Conservation (phyloP, 352 stramenopile genomes). For the Phytophthora melonis region DNA sequence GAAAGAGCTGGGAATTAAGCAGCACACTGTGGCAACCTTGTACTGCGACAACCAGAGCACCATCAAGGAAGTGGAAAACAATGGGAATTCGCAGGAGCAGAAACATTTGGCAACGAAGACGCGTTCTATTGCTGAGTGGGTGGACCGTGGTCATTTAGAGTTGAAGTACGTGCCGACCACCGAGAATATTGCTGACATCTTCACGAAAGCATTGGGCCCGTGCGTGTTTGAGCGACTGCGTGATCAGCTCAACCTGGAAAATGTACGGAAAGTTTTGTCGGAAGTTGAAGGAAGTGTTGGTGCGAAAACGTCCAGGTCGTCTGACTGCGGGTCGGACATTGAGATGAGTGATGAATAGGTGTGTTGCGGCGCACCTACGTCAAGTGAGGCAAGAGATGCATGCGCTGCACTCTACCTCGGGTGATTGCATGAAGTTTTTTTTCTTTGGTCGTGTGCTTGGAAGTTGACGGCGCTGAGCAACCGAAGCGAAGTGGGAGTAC, state of each 20-base stretch:
- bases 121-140: background rate
- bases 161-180: too few species aligned
- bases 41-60: slow-evolving; percentile 11
- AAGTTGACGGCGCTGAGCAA: too few species aligned
- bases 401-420: too few species aligned
- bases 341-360: too few species aligned
- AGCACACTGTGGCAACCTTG: background rate
- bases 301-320: too few species aligned
- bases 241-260: background rate
- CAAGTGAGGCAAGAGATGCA: too few species aligned
- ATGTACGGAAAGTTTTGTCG: background rate
- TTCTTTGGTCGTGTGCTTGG: too few species aligned
- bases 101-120: background rate
- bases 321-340: too few species aligned
- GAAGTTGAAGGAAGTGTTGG: too few species aligned
- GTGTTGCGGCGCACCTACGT: too few species aligned
- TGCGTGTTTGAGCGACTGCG: background rate
- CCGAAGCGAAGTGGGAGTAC: too few species aligned
- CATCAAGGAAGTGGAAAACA: slow-evolving; percentile 4
- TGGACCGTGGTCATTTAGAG: background rate
- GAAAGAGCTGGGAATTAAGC: background rate
- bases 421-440: too few species aligned
- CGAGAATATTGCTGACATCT: slow-evolving; percentile 6
- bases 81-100: slow-evolving; percentile 6
- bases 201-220: background rate